Evolutionary conservation across 768 basidiomycete species (phyloP).

Genomic region (Agaricus sinodeliciosus): DNA sequence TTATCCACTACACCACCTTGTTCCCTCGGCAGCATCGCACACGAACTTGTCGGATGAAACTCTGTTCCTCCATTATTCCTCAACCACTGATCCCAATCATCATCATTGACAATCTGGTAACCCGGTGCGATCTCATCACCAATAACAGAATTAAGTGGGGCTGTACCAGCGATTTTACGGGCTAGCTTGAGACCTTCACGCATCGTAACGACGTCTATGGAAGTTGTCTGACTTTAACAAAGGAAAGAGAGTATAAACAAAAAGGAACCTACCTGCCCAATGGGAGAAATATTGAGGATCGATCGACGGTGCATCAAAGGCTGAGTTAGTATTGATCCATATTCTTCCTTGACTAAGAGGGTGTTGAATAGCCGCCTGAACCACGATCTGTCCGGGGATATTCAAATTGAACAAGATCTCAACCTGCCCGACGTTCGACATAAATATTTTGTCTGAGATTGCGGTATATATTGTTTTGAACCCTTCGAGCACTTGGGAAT

Average conservation of each 20-base stretch:
- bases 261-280: constrained; percentile 31
- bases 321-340: constrained; percentile 50
- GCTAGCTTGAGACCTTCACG: constrained; percentile 59
- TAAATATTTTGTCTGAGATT: constrained; percentile 31
- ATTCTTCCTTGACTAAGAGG: constrained; percentile 58
- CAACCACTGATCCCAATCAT: constrained; percentile 48
- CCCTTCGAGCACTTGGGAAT: constrained; percentile 40
- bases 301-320: constrained; percentile 55
- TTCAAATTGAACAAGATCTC: constrained; percentile 48
- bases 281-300: constrained; percentile 63
- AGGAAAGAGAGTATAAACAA: not conserved
- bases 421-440: constrained; percentile 39
- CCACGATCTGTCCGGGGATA: constrained; percentile 30
- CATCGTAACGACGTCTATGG: constrained; percentile 36
- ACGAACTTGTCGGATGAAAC: constrained; percentile 44
- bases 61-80: constrained; percentile 38
- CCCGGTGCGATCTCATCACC: constrained; percentile 19
- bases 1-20: constrained; percentile 28
- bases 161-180: constrained; percentile 43
- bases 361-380: constrained; percentile 65
- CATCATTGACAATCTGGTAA: constrained; percentile 42
- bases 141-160: constrained; percentile 41
- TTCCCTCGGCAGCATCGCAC: constrained; percentile 23
- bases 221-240: not conserved
- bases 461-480: constrained; percentile 50